Percentiles rank a stretch among this genome's conserved stretches.
Conservation (phyloP, 1,284 basidiomycete species). For the Fomitopsis schrenkii region DNA sequence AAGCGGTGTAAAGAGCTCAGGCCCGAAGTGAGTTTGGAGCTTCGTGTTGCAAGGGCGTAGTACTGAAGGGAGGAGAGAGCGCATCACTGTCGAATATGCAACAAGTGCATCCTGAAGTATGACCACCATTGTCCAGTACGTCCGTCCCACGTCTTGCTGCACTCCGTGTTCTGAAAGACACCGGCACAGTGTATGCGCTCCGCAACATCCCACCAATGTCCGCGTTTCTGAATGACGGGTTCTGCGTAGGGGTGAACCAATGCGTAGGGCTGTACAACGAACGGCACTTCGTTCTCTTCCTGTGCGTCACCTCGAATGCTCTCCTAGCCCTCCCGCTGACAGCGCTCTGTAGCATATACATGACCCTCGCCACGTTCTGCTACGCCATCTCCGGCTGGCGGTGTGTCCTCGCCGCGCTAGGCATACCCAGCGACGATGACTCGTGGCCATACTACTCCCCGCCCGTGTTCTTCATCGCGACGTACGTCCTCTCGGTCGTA, state of each 20-base stretch:
- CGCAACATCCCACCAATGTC: neutral
- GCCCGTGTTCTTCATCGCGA: constrained; percentile 65
- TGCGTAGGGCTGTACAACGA: constrained; percentile 96
- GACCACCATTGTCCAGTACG: constrained; percentile 92
- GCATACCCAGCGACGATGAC: constrained; percentile 24
- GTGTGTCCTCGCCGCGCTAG: constrained; percentile 54
- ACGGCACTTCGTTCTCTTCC: constrained; percentile 93
- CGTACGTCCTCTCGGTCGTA: constrained; percentile 76
- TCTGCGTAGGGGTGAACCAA: constrained; percentile 89
- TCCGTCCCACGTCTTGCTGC: constrained; percentile 11
- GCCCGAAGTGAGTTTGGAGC: constrained; percentile 69
- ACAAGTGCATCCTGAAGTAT: constrained; percentile 88
- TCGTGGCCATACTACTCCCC: constrained; percentile 71
- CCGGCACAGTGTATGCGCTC: constrained; percentile 32
- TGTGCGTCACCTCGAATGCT: constrained; percentile 46
- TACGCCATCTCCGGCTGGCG: constrained; percentile 57
- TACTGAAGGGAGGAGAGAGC: constrained; percentile 56
- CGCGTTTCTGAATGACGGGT: constrained; percentile 6
- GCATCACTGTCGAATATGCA: constrained; percentile 95
- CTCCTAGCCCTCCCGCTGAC: neutral
- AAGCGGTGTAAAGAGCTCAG: constrained; percentile 66
- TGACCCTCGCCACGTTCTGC: constrained; percentile 58
- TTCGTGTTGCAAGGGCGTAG: neutral
- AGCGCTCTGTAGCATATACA: constrained; percentile 58
- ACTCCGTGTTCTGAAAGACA: constrained; percentile 7